Base-by-base conservation (phyloP, 805 yeast genomes). In the Lipomyces starkeyi region DNA sequence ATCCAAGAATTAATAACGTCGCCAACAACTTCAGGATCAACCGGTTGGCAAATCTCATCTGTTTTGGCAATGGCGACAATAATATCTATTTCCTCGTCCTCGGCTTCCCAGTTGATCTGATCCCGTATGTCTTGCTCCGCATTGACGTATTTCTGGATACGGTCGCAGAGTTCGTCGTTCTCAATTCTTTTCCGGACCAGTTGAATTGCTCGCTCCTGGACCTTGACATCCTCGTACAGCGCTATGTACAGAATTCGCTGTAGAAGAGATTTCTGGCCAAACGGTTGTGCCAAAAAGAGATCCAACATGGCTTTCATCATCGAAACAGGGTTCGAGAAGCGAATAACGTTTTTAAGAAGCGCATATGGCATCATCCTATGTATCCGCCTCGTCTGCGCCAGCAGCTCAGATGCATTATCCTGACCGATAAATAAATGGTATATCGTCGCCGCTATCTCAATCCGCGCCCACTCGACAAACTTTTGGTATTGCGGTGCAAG, bases 301-400 rank as follows among this genome's bases (percentile, higher is more conserved):
- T 92, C 97, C 47, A 93, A 85, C 76, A 94, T 80, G 27, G 88
- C 86, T 69, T 93, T 90, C 80, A 91, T 87, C 34, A 94, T 87
- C 55, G 89, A 86, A 79, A 93, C 86, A 1, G 99, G 98, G 75
- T 94, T 94, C 0, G 98, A 91, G 68, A 89, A 87, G 74, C 87
- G 85, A 75, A 95, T 78, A 27, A 94, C 89, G 25, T 91, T 91
- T 56, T 88, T 88, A 77, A 93, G 86, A 47, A 94, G 76, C 1
- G 84, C 80, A 77, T 94, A 95, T 0, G 98, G 99, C 80, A 94
- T 86, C 67, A 91, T 75, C 40, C 83, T 80, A 79, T 94, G 97
- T 53, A 95, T 79, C 66, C 88, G 85, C 71, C 87, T 86, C 40
- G 90, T 80, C 75, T 91, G 92, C 13, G 85, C 83, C 73, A 89